These are phyloP conservation scores for Penicillium ucsense DNA, from an alignment of 495 filamentous ascomycete genomes.

Conservation along the genomic window DNA sequence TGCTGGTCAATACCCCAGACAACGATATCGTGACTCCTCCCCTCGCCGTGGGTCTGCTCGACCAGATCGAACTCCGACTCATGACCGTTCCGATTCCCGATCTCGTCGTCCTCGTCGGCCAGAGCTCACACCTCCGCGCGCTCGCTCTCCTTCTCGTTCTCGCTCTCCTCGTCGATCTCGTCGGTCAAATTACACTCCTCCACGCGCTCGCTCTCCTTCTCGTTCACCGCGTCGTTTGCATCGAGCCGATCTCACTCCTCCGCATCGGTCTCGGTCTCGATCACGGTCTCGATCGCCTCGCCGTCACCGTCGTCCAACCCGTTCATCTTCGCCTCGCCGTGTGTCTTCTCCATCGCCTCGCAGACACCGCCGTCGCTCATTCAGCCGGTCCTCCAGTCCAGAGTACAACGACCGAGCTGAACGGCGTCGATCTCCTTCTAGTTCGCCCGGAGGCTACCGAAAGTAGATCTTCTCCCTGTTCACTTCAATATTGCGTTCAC, in stretches of 20 bases:
- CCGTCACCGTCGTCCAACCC: not conserved
- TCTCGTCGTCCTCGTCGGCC: constrained; percentile 24
- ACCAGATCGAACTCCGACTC: constrained; percentile 24
- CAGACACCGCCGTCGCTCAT: constrained; percentile 18
- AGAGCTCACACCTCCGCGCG: constrained; percentile 26
- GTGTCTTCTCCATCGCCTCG: constrained; percentile 10
- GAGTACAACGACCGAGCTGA: constrained; percentile 1
- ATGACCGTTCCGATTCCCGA: constrained; percentile 24
- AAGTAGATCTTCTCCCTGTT: constrained; percentile 22
- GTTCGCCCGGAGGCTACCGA: constrained; percentile 27
- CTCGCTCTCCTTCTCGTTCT: constrained; percentile 19
- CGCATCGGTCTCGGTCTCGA: constrained; percentile 2
- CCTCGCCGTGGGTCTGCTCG: constrained; percentile 38
- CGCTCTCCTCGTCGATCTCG: constrained; percentile 23
- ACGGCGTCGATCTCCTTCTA: constrained; percentile 26
- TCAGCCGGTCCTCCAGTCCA: constrained; percentile 32
- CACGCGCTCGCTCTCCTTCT: constrained; percentile 2
- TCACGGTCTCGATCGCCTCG: constrained; percentile 7
- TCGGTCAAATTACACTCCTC: not conserved
- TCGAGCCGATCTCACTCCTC: not conserved
- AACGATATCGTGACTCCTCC: constrained; percentile 43
- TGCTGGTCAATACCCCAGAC: constrained; percentile 48
- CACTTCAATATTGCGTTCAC: too few species aligned
- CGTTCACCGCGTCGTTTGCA: constrained; percentile 23
- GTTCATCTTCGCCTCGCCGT: not conserved